Conservation (phyloP, 768 basidiomycete species). For the Suillus subaureus region DNA sequence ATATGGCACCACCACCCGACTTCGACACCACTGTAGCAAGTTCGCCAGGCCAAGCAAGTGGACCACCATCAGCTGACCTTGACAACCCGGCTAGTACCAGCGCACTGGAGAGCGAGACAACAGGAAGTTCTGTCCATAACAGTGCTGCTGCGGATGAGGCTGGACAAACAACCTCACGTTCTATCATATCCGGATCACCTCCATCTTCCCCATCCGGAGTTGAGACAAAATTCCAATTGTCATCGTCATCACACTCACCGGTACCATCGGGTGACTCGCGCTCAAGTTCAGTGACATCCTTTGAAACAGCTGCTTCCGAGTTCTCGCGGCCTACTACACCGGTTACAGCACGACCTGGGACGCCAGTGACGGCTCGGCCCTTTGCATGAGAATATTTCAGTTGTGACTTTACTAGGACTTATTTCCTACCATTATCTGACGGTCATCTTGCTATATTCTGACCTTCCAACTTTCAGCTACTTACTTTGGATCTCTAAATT, state of each 20-base stretch:
- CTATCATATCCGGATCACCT: neutral
- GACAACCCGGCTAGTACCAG: neutral
- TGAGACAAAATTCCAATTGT: neutral
- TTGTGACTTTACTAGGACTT: neutral
- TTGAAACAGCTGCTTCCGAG: constrained; percentile 14
- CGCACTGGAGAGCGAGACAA: neutral
- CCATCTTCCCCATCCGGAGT: neutral
- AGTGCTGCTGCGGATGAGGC: constrained; percentile 1
- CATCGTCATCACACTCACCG: constrained; percentile 1
- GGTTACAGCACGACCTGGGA: constrained; percentile 19
- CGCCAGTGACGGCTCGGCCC: constrained; percentile 23
- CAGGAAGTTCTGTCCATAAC: neutral
- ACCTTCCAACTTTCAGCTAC: neutral
- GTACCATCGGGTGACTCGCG: constrained; percentile 13
- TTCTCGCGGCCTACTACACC: constrained; percentile 5
- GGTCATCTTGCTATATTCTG: neutral
- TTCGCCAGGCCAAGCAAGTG: neutral
- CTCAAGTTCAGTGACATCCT: constrained; percentile 19
- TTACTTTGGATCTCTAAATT: neutral
- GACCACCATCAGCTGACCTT: neutral
- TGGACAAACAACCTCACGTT: neutral
- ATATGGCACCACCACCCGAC: constrained; percentile 52
- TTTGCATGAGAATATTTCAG: neutral
- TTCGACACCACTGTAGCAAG: constrained; percentile 39
- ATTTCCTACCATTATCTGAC: neutral